phyloP scores from a whole-genome alignment of 2,329 filamentous ascomycete genomes.

The Phialophora expanda region DNA sequence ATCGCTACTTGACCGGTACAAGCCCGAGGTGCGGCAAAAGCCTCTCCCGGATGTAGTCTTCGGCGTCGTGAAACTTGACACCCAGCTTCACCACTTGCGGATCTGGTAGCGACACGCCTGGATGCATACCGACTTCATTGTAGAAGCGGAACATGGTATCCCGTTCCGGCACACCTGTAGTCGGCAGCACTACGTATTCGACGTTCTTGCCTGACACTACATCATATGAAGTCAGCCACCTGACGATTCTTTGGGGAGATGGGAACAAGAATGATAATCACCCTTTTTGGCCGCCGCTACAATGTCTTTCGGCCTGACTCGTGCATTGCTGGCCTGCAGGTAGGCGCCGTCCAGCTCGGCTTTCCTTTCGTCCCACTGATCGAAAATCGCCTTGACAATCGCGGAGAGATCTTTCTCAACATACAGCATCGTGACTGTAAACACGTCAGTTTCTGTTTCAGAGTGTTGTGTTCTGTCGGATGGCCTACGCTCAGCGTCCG shows the following conservation, averaged over 20 bases:
- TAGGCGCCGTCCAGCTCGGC: constrained; percentile 17
- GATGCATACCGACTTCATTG: constrained; percentile 36
- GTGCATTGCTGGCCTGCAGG: constrained; percentile 9
- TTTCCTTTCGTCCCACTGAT: constrained; percentile 35
- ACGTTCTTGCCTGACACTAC: constrained; percentile 35
- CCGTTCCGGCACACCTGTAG: constrained; percentile 35
- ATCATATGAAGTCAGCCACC: not conserved
- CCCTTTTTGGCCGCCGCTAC: not conserved
- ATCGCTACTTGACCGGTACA: constrained; percentile 14
- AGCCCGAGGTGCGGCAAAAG: constrained; percentile 40
- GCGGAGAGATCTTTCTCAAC: constrained; percentile 33
- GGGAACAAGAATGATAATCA: not conserved
- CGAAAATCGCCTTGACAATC: constrained; percentile 34
- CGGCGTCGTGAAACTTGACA: constrained; percentile 18
- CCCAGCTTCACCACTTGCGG: constrained; percentile 34
- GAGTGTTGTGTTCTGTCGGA: not conserved
- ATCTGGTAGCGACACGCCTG: constrained; percentile 30
- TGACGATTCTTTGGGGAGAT: not conserved
- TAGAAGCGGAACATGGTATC: constrained; percentile 38
- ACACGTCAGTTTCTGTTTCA: not conserved
- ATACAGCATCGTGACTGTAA: constrained; percentile 24
- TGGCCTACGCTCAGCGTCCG: constrained; percentile 18
- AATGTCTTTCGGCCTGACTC: constrained; percentile 13
- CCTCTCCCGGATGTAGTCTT: constrained; percentile 20
- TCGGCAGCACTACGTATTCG: constrained; percentile 27